These are phyloP conservation scores for Leavenworthia alabamica DNA, from an alignment of 345 rosid genomes.

Conservation along the genomic window DNA sequence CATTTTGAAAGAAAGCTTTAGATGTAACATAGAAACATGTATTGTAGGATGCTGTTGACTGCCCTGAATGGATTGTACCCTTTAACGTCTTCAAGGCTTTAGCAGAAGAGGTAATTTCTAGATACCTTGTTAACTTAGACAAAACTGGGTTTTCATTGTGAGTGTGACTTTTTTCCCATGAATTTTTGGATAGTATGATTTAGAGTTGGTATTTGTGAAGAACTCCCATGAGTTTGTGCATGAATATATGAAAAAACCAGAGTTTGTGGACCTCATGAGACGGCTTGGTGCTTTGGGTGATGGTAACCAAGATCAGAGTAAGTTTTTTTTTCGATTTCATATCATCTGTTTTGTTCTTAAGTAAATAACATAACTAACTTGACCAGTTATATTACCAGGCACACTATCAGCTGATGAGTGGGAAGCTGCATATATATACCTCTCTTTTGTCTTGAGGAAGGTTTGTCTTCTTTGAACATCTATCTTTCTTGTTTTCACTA, in stretches of 20 bases:
- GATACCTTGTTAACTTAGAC: not conserved
- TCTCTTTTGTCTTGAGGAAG: conserved; percentile 82
- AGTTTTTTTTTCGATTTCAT: conserved; percentile 20
- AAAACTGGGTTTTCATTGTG: not conserved
- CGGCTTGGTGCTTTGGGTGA: conserved; percentile 96
- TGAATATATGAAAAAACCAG: conserved; percentile 72
- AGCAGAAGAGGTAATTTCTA: conserved; percentile 74
- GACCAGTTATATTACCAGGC: conserved; percentile 35
- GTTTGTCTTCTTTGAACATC: conserved; percentile 30
- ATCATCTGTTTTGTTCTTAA: not conserved
- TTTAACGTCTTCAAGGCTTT: conserved; percentile 76
- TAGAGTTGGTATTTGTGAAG: conserved; percentile 87
- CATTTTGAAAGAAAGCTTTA: not conserved
- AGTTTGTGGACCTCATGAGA: conserved; percentile 71
- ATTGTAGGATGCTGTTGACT: conserved; percentile 90
- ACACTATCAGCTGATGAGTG: conserved; percentile 88
- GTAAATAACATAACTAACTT: not conserved
- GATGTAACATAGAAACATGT: conserved; percentile 1
- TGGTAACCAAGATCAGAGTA: conserved; percentile 87
- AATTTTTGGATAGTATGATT: conserved; percentile 55
- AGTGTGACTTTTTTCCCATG: conserved; percentile 5
- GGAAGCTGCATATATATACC: conserved; percentile 89
- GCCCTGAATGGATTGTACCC: conserved; percentile 99
- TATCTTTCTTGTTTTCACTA: not conserved
- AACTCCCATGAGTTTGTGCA: conserved; percentile 87